Percentiles rank a stretch among this genome's conserved stretches.
Conservation (phyloP, 331 rosid species). For the Pyrus hybrid region DNA sequence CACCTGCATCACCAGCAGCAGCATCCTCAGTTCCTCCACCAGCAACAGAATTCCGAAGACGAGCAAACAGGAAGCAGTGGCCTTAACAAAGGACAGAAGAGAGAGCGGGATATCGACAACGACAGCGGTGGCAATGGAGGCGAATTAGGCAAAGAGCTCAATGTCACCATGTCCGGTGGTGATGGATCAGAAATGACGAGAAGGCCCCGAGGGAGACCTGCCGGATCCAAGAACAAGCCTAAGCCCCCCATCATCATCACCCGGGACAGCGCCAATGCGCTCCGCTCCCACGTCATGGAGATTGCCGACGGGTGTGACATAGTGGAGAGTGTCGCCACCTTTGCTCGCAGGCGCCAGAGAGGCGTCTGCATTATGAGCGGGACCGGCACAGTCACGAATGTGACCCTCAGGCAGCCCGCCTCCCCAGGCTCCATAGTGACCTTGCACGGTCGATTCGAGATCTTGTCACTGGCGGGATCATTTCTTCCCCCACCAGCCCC, state of each 20-base stretch:
- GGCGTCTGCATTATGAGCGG: conserved; percentile 96
- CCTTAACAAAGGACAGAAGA: conserved; percentile 45
- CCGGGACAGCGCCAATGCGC: conserved; percentile 93
- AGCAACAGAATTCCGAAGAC: conserved; percentile 63
- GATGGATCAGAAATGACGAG: conserved; percentile 51
- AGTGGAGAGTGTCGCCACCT: conserved; percentile 74
- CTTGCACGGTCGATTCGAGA: conserved; percentile 87
- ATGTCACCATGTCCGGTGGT: neutral
- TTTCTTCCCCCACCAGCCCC: conserved; percentile 95
- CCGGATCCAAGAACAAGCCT: conserved; percentile 96
- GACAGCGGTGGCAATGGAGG: conserved; percentile 6
- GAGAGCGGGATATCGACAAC: conserved; percentile 44
- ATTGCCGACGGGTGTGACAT: conserved; percentile 86
- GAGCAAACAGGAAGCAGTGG: conserved; percentile 77
- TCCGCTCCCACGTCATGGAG: conserved; percentile 90
- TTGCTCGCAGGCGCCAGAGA: conserved; percentile 84
- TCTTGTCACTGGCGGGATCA: conserved; percentile 74
- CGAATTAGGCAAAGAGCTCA: conserved; percentile 31
- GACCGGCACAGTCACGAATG: conserved; percentile 82
- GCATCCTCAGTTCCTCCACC: conserved; percentile 48
- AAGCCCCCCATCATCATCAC: conserved; percentile 96
- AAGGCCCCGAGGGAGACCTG: conserved; percentile 84
- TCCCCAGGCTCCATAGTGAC: conserved; percentile 76
- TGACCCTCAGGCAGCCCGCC: conserved; percentile 81
- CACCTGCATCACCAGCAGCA: conserved; percentile 49